Evolutionary conservation across 2,329 filamentous ascomycete genomes (phyloP), one percentile per base, ranked within the genome.

Genomic region (Penicillium sp.): DNA sequence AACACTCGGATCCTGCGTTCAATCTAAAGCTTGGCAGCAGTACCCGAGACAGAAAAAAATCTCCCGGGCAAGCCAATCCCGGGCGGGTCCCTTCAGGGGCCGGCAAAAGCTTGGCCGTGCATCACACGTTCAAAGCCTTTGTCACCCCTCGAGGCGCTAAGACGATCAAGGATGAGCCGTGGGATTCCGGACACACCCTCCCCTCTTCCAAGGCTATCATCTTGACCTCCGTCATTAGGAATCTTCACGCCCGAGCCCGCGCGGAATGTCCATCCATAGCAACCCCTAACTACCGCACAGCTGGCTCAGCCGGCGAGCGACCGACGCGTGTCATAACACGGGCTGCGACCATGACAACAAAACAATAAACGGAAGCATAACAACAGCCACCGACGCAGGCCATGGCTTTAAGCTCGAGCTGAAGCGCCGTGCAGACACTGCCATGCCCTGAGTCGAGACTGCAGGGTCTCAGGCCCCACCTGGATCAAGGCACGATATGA

Each of bases 201-300:
- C 21, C 22, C 5, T 40, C 24, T 50, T 48, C 18, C 18, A 18
- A 18, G 18, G 18, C 2, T 34, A 29, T 8, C 27, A 21, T 38
- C 14, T 34, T 18, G 5, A 34, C 8, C 42, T 16, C 48, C 57
- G 58, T 65, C 62, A 65, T 59, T 31, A 54, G 44, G 61, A 62
- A 61, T 62, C 31, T 31, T 40, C 49, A 13, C 27, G 7, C 47
- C 24, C n/a, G 29, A 31, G 43, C 42, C 22, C 24, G 18, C 9
- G 16, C 18, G 59, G 62, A 65, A 65, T 65, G 62, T 58, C 24
- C 42, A 56, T 57, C 52, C 62, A 59, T 62, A 56, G 52, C 62
- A 56, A 22, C 45, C 52, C 57, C 54, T 59, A 56, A 58, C 61
- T 58, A 36, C 34, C 31, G 10, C 2, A 10, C 4, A 34, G 31